Base-by-base conservation (phyloP, 257 asterid species). In the Rhazya stricta region DNA sequence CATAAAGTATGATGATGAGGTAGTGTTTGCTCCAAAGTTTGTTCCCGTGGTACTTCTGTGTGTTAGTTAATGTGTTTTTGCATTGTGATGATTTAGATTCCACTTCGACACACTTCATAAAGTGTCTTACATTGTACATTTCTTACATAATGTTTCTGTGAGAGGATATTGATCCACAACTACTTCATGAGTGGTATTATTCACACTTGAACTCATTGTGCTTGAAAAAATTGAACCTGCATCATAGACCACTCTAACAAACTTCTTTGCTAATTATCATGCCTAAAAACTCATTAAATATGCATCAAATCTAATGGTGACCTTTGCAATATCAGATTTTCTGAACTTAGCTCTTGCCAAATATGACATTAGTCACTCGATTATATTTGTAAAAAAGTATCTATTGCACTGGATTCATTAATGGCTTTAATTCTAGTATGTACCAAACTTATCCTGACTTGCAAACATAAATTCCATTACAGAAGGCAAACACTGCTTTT, bases 1-100 rank as follows among this genome's bases (percentile, higher is more conserved):
- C 85, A 88, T 92, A 74, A 94, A 92, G 80, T 94, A 94, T 54
- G 97, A 94, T 67, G 99, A 94, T 77, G 99, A 94, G 99, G 99
- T 94, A 86, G 61, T 73, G 42, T 83, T 75, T 73, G 60, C 73
- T 88, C 67, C 48, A 51, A 13, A 25, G 27, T 73, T 23, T 72
- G 19, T 23, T 18, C 19, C 0, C 29, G 9, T 37, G 23, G 25
- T 23, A 12, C 69, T 67, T 53, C 50, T 57, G 23, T 19, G 27
- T 12, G 66, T 16, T 30, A 29, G 29, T 62, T 15, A 6, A 18
- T 5, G 21, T 76, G 15, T 25, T 67, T 25, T 10, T 9, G 37
- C 53, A 43, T 54, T 29, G 29, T 41, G 46, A 41, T 19, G 48
- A 43, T 51, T 18, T 56, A 67, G 65, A 41, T 41, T 67, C 36